Percentiles rank a stretch among this genome's conserved stretches.
Conservation (phyloP, 2,329 filamentous ascomycete genomes). For the Claviceps spartinae region DNA sequence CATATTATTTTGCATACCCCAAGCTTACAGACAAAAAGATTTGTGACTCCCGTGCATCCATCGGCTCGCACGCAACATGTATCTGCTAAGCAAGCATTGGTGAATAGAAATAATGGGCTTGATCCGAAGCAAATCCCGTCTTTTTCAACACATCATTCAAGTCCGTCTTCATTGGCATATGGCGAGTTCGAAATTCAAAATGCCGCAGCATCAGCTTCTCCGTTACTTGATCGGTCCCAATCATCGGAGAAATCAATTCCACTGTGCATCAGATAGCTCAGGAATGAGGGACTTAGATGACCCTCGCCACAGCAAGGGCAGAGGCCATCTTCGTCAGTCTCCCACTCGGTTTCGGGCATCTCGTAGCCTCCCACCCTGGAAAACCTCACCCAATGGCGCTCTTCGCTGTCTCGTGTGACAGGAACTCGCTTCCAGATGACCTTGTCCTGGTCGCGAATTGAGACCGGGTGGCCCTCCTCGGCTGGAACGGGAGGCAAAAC, state of each 20-base stretch:
- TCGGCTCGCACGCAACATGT: neutral
- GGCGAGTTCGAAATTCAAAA: neutral
- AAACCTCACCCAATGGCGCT: conserved; percentile 37
- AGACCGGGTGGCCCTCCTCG: conserved; percentile 30
- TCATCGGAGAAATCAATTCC: conserved; percentile 4
- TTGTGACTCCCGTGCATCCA: neutral
- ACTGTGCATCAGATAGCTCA: conserved; percentile 16
- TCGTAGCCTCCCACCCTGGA: conserved; percentile 25
- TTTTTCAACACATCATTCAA: neutral
- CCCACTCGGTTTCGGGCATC: conserved; percentile 19
- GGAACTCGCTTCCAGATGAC: conserved; percentile 41
- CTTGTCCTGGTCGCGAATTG: conserved; percentile 25
- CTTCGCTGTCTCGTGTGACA: conserved; percentile 21
- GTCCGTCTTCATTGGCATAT: neutral
- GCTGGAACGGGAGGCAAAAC: conserved; percentile 26
- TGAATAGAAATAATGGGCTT: neutral
- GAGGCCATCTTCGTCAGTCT: conserved; percentile 21
- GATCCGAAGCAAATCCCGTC: neutral
- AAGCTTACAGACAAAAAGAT: neutral
- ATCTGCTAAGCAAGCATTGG: neutral
- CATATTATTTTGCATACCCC: neutral
- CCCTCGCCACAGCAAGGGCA: conserved; percentile 28
- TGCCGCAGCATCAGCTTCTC: neutral
- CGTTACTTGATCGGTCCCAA: neutral
- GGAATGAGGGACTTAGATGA: conserved; percentile 22